Conservation (phyloP, 2,329 filamentous ascomycete genomes). For the Hypoxylon sp. region DNA sequence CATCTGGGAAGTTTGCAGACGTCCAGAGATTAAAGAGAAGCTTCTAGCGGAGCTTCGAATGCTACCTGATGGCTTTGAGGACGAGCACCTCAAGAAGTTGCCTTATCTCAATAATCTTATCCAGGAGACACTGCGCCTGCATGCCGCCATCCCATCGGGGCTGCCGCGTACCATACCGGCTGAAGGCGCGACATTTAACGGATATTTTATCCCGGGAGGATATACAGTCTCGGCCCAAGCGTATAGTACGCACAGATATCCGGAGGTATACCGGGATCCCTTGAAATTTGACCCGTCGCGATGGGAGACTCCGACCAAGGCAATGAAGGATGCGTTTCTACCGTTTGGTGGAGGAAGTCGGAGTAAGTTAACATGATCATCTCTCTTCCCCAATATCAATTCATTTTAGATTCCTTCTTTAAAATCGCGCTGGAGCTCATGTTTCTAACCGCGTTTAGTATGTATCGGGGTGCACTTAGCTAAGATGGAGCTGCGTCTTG, state of each 20-base stretch:
- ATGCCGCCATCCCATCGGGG: conserved; percentile 57
- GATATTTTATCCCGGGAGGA: conserved; percentile 59
- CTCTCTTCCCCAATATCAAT: background rate
- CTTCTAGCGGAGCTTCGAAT: conserved; percentile 57
- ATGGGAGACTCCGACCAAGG: conserved; percentile 55
- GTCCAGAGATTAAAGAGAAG: conserved; percentile 50
- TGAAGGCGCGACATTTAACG: conserved; percentile 58
- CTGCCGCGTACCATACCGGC: conserved; percentile 60
- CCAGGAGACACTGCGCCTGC: conserved; percentile 62
- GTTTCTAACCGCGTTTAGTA: conserved; percentile 43
- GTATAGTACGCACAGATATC: conserved; percentile 64
- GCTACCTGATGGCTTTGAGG: conserved; percentile 54
- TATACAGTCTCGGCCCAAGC: conserved; percentile 60
- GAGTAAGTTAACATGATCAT: conserved; percentile 50
- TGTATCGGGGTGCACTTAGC: conserved; percentile 73
- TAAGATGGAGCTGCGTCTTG: conserved; percentile 68
- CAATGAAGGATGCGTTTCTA: conserved; percentile 64
- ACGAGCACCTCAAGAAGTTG: conserved; percentile 56
- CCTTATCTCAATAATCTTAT: conserved; percentile 61
- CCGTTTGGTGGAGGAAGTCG: conserved; percentile 68
- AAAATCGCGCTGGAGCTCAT: background rate
- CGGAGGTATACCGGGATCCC: conserved; percentile 59
- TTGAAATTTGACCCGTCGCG: conserved; percentile 56
- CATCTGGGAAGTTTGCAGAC: conserved; percentile 57
- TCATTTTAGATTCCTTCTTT: background rate